phyloP scores from a whole-genome alignment of 176 grass and related monocot species.

The Elaeis guineensis region DNA sequence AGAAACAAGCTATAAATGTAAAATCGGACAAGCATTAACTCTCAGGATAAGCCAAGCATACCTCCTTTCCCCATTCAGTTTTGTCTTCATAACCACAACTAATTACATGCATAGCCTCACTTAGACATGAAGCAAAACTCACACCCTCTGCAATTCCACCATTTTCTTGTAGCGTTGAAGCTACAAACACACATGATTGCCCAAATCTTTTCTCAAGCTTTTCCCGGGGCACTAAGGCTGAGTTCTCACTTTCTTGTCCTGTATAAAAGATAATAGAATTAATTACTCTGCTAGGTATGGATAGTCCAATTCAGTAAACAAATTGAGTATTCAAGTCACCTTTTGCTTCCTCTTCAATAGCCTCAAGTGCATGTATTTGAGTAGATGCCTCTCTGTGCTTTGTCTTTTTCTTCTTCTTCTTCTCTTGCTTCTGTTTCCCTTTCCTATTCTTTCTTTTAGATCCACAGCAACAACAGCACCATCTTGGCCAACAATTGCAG shows the following conservation, averaged over 20 bases:
- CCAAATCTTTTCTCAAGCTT: conserved; percentile 55
- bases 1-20: not conserved
- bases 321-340: conserved; percentile 19
- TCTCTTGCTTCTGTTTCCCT: conserved; percentile 15
- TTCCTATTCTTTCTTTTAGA: conserved; percentile 28
- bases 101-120: conserved; percentile 30
- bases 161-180: conserved; percentile 33
- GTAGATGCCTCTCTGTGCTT: conserved; percentile 37
- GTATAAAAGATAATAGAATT: not conserved
- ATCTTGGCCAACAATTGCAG: conserved; percentile 49
- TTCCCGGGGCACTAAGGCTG: conserved; percentile 30
- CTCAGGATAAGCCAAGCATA: conserved; percentile 1
- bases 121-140: conserved; percentile 22
- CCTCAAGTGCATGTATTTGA: conserved; percentile 43
- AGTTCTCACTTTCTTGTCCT: conserved; percentile 23
- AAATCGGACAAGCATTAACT: not conserved
- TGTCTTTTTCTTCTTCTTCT: conserved; percentile 23
- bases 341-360: conserved; percentile 27
- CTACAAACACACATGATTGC: conserved; percentile 37
- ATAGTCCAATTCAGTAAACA: too few relatives aligned
- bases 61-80: conserved; percentile 56
- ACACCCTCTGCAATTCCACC: conserved; percentile 15
- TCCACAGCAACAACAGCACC: conserved; percentile 37
- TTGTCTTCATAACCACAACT: conserved; percentile 49
- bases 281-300: too few relatives aligned